Base-by-base conservation (phyloP, 176 grass and related monocot species). In the Melocanna baccifera region DNA sequence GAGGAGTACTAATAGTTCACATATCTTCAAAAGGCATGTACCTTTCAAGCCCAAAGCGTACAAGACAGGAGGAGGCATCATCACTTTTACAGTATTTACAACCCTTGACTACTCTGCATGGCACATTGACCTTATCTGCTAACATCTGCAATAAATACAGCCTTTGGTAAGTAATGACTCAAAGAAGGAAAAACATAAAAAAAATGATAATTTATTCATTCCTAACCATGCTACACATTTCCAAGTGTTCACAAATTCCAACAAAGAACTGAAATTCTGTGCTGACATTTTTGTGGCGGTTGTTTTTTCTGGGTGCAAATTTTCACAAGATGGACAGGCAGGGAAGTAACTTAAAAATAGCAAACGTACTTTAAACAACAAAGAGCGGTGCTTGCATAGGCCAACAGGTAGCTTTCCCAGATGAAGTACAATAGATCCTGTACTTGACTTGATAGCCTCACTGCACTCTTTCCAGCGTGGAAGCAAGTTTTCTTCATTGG, bases 11-110 rank as follows among this genome's bases (percentile, higher is more conserved):
- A 19, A 4, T 57, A 71, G 26, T 71, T 25, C 39, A 76, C 19
- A 72, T 48, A 86, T 77, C 43, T 77, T 81, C 45, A 58, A 19
- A 76, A 41, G 34, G 16, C 22, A 67, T 23, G 48, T 85, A 98
- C 93, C 96, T 95, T 93, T 98, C 96, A 78, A 90, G 89, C 53
- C 91, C 91, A 81, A 98, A 94, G n/a, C 91, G 91, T 63, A 98
- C 89, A 2, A 98, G 90, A 72, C 96, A 98, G 34, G 96, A 98
- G 71, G 93, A 85, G 62, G 91, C 96, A 47, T 95, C 91, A 56
- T 98, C 89, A 87, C 79, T 83, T 87, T 90, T 95, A 70, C 96
- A 98, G 77, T 94, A 98, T 88, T 87, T 95, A 69, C 96, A 98
- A 3, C 96, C 96, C 69, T 98, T 98, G 47, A 92, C 96, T 81